Evolutionary conservation across 2,329 filamentous ascomycete species (phyloP), one percentile per base, ranked within the genome.

Genomic region (Hymenoscyphus repandus): DNA sequence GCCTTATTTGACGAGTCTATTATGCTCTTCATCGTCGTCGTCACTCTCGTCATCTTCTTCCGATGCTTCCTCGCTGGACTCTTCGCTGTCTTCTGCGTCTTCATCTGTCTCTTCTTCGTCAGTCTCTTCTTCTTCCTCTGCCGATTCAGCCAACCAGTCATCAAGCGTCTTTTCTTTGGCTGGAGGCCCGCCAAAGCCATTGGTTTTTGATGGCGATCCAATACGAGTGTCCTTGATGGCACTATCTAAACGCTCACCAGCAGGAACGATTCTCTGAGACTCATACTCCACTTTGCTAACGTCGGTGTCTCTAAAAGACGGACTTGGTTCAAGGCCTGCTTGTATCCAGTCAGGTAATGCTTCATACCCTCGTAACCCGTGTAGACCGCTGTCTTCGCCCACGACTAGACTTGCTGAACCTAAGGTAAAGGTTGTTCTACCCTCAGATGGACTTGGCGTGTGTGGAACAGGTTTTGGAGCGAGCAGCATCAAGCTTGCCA

Each of bases 401-500:
- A 97, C 74, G 0, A 96, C 86, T 0, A 97, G 78, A 13, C 90
- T 92, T 1, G 92, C 82, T 2, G 89, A 93, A 10, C 93, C 93
- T 0, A 99, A 76, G 1, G 85, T 75, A 51, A 92, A 86, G 0
- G 82, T 85, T 57, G 85, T 88, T 32, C 91, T 80, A 2, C 80
- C 83, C 65, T 96, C 91, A 0, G 89, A 95, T 0, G 93, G 93
- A 52, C 88, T 95, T 0, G 90, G 90, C 0, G 88, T 86, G 54
- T 95, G 89, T 0, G 93, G 93, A 0, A 93, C 90, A 0, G 93
- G 92, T 66, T 99, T 99, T 0, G 93, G 91, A 0, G 93, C 93
- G 1, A 97, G 79, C 1, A 99, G 82, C 67, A 97, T 86, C 12
- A 99, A 76, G 1, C 87, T 90, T 2, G 93, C 93, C 13, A 99